Conservation (phyloP, 177 flowering plant genomes). For the Vitis hybrid region DNA sequence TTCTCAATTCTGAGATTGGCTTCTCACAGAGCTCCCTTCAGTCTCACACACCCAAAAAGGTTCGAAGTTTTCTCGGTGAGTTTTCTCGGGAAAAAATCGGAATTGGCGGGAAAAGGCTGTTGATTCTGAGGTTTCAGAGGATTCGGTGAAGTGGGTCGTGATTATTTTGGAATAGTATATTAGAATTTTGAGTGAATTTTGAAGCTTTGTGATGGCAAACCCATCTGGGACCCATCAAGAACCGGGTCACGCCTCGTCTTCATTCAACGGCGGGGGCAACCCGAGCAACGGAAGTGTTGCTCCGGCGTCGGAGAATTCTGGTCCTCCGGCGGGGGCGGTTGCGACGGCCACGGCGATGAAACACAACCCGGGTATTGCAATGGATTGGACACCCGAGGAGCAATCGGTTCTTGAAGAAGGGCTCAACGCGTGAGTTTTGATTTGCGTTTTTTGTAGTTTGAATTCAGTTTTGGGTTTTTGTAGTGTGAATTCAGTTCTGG, state of each 20-base stretch:
- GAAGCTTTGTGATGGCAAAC: slow-evolving; percentile 43
- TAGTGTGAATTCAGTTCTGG: background rate
- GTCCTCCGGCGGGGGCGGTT: background rate
- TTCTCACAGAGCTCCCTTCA: slow-evolving; percentile 13
- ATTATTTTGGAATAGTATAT: background rate
- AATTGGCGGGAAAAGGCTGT: slow-evolving; percentile 11
- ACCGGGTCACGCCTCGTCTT: slow-evolving; percentile 19
- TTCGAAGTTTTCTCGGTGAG: background rate
- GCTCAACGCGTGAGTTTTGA: slow-evolving; percentile 40
- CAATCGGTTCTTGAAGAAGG: slow-evolving; percentile 61
- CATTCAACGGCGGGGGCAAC: slow-evolving; percentile 31
- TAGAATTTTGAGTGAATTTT: background rate
- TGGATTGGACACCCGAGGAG: slow-evolving; percentile 70
- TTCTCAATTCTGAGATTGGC: too few species aligned
- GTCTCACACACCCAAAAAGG: slow-evolving; percentile 4
- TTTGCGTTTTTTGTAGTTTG: background rate
- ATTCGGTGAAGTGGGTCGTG: slow-evolving; percentile 3
- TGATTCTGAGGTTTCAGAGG: background rate
- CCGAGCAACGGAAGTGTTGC: slow-evolving; percentile 29
- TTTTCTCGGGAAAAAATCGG: background rate
- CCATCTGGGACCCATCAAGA: slow-evolving; percentile 55
- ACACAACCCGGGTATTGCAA: slow-evolving; percentile 59
- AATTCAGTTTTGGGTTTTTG: background rate
- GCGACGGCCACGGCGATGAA: slow-evolving; percentile 36
- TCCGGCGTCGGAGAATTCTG: background rate